Evolutionary conservation across 129 eudicot genomes (phyloP).

Genomic region (Oenanthe sinensis): DNA sequence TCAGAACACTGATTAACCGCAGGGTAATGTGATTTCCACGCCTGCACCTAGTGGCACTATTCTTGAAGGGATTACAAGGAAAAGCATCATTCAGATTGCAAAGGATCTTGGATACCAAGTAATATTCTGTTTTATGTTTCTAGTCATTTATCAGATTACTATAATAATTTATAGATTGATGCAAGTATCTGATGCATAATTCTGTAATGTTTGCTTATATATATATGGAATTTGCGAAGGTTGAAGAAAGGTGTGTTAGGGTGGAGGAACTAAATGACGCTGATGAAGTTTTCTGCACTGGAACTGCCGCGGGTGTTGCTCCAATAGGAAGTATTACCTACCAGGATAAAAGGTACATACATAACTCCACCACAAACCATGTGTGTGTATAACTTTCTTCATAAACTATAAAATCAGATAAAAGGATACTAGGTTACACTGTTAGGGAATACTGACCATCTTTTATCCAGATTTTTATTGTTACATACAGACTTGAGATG

Average conservation of each 20-base stretch:
- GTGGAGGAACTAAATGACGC: slow-evolving; percentile 20
- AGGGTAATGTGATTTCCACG: neutral
- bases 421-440: too few species aligned
- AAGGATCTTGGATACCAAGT: neutral
- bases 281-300: slow-evolving; percentile 26
- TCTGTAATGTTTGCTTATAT: neutral
- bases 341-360: slow-evolving; percentile 12
- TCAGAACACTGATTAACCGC: neutral
- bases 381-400: too few species aligned
- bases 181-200: neutral
- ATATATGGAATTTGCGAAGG: neutral
- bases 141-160: neutral
- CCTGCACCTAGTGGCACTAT: neutral
- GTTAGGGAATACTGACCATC: too few species aligned
- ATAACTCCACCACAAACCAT: neutral
- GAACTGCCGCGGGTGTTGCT: slow-evolving; percentile 18
- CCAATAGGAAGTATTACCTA: slow-evolving; percentile 26
- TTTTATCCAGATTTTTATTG: too few species aligned
- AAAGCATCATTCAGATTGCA: neutral
- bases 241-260: slow-evolving; percentile 5
- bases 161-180: too few species aligned
- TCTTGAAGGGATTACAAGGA: neutral
- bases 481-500: too few species aligned
- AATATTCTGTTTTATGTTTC: neutral
- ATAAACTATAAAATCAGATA: too few species aligned